A percentile compares a stretch with the other conserved stretches of the same genome.
Conservation (phyloP, 495 filamentous ascomycete genomes). For the Astrothelium subdiscretum region DNA sequence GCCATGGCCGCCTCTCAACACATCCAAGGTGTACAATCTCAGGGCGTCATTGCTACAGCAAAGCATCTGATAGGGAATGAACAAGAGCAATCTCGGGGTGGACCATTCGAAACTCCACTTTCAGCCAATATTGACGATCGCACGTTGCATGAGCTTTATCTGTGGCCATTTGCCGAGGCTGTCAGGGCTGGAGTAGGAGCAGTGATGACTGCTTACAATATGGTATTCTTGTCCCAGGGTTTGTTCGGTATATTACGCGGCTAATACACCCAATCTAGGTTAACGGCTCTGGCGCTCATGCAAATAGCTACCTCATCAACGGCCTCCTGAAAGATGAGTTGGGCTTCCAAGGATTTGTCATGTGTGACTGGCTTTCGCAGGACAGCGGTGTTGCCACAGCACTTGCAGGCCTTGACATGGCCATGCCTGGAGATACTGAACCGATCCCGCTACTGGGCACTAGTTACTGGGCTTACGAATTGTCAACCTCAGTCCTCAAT, state of each 20-base stretch:
- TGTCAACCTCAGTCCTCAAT: slow-evolving; percentile 60
- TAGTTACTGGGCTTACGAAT: slow-evolving; percentile 56
- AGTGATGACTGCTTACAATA: slow-evolving; percentile 79
- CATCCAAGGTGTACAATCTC: slow-evolving; percentile 23
- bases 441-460: neutral
- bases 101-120: slow-evolving; percentile 33
- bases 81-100: slow-evolving; percentile 28
- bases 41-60: slow-evolving; percentile 25
- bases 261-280: slow-evolving; percentile 34
- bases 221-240: neutral
- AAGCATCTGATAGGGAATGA: slow-evolving; percentile 26
- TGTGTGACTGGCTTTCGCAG: slow-evolving; percentile 41
- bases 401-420: slow-evolving; percentile 82
- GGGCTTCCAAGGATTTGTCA: slow-evolving; percentile 76
- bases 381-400: slow-evolving; percentile 65
- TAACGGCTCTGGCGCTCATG: slow-evolving; percentile 56
- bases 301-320: slow-evolving; percentile 62
- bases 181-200: slow-evolving; percentile 27
- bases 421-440: slow-evolving; percentile 74
- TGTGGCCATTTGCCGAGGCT: slow-evolving; percentile 65
- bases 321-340: slow-evolving; percentile 77
- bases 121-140: slow-evolving; percentile 74
- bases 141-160: slow-evolving; percentile 84
- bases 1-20: slow-evolving; percentile 25
- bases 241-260: neutral